Conservation (phyloP, 768 basidiomycete species). For the Suillus placidus region DNA sequence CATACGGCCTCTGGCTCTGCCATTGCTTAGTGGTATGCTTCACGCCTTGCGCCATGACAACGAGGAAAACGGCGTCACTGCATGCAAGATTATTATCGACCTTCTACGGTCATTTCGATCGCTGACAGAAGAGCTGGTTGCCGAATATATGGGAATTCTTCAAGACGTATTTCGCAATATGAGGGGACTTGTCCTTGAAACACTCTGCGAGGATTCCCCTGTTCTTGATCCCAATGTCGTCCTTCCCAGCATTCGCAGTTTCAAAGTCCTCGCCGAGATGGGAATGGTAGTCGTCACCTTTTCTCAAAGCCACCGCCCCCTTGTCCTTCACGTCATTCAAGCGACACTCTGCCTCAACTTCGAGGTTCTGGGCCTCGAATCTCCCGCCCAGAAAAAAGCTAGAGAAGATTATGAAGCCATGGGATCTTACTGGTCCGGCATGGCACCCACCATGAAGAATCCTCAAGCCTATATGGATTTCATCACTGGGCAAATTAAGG, state of each 20-base stretch:
- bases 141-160: slow-evolving; percentile 81
- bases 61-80: slow-evolving; percentile 90
- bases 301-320: slow-evolving; percentile 74
- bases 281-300: slow-evolving; percentile 90
- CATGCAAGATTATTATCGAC: slow-evolving; percentile 92
- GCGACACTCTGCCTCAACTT: slow-evolving; percentile 78
- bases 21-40: slow-evolving; percentile 80
- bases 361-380: slow-evolving; percentile 74
- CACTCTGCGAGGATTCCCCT: slow-evolving; percentile 68
- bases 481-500: slow-evolving; percentile 90
- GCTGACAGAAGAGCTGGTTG: slow-evolving; percentile 70
- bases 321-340: slow-evolving; percentile 68
- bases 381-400: slow-evolving; percentile 78
- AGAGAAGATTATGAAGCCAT: slow-evolving; percentile 79
- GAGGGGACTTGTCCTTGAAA: slow-evolving; percentile 68
- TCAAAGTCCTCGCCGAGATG: slow-evolving; percentile 94
- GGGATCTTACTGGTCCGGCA: slow-evolving; percentile 82
- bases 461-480: slow-evolving; percentile 77
- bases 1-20: slow-evolving; percentile 65
- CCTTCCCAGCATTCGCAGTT: slow-evolving; percentile 78
- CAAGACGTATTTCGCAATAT: slow-evolving; percentile 79
- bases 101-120: slow-evolving; percentile 77
- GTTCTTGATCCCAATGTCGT: slow-evolving; percentile 57
- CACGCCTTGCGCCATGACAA: slow-evolving; percentile 87
- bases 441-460: slow-evolving; percentile 77